Conservation (phyloP, 2,329 filamentous ascomycete genomes). For the Xylariaceae sp. region DNA sequence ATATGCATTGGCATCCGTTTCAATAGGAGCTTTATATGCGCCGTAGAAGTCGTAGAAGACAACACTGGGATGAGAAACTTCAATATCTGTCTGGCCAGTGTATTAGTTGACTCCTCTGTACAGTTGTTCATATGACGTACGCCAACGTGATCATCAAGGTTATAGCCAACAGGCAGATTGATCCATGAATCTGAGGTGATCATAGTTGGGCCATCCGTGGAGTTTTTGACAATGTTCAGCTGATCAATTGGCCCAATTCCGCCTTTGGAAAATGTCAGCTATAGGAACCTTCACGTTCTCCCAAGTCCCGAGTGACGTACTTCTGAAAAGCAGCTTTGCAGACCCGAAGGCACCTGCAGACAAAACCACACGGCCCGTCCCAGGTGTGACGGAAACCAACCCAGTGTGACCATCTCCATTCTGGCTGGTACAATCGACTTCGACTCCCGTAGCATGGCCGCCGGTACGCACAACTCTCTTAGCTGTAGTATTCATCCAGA, state of each 20-base stretch:
- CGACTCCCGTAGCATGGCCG: slow-evolving; percentile 60
- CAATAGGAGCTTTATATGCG: slow-evolving; percentile 50
- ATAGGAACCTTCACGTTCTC: neutral
- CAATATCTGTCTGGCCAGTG: slow-evolving; percentile 39
- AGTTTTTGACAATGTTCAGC: slow-evolving; percentile 49
- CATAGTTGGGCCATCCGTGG: slow-evolving; percentile 48
- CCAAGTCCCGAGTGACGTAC: slow-evolving; percentile 26
- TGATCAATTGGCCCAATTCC: slow-evolving; percentile 65
- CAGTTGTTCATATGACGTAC: slow-evolving; percentile 11
- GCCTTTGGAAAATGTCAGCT: slow-evolving; percentile 21
- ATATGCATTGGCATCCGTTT: slow-evolving; percentile 41
- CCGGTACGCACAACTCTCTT: slow-evolving; percentile 60
- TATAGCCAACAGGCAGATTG: slow-evolving; percentile 55
- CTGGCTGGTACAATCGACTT: slow-evolving; percentile 52
- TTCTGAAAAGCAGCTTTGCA: slow-evolving; percentile 64
- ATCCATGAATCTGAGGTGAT: slow-evolving; percentile 50
- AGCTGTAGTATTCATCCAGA: slow-evolving; percentile 66
- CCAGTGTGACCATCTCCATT: slow-evolving; percentile 50
- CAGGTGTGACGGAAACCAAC: slow-evolving; percentile 55
- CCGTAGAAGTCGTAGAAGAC: slow-evolving; percentile 65
- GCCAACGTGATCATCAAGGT: slow-evolving; percentile 55
- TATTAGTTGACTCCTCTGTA: too few species aligned
- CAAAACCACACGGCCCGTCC: slow-evolving; percentile 63
- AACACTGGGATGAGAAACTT: slow-evolving; percentile 42
- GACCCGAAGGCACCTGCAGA: slow-evolving; percentile 67